Evolutionary conservation across 331 rosid genomes (phyloP).

Genomic region (Telfairia occidentalis): DNA sequence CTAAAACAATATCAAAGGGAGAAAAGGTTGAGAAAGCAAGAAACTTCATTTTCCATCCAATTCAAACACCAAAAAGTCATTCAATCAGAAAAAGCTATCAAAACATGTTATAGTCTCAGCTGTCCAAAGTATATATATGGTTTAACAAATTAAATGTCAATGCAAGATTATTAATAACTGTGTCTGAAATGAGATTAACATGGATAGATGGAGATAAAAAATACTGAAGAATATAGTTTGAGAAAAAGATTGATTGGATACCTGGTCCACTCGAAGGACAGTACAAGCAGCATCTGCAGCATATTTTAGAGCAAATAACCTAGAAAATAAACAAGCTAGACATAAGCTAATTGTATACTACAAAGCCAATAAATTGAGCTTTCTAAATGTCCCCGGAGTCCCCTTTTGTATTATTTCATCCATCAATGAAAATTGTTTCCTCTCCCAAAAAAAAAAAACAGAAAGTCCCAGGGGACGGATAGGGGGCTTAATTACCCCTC

Average conservation of each 20-base stretch:
- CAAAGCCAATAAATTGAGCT: neutral
- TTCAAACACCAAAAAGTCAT: neutral
- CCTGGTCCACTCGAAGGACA: conserved; percentile 90
- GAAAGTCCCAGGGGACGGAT: too few relatives aligned
- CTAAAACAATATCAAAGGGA: too few relatives aligned
- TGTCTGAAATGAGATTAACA: neutral
- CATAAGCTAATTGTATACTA: neutral
- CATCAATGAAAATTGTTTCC: too few relatives aligned
- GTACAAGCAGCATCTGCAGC: conserved; percentile 98
- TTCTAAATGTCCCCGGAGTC: neutral
- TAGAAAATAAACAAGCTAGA: conserved; percentile 6
- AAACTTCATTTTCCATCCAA: neutral
- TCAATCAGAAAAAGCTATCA: neutral
- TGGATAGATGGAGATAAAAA: neutral
- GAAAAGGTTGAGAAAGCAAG: neutral
- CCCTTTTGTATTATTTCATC: too few relatives aligned
- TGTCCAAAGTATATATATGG: neutral
- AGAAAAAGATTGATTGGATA: conserved; percentile 15
- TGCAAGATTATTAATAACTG: neutral
- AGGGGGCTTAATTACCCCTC: too few relatives aligned
- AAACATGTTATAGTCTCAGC: neutral
- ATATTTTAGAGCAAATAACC: conserved; percentile 81
- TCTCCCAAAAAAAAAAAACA: too few relatives aligned
- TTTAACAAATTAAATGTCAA: neutral
- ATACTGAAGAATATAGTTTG: neutral